Conservation (phyloP, 441 rosid genomes). For the Euphorbia neoarborescens region DNA sequence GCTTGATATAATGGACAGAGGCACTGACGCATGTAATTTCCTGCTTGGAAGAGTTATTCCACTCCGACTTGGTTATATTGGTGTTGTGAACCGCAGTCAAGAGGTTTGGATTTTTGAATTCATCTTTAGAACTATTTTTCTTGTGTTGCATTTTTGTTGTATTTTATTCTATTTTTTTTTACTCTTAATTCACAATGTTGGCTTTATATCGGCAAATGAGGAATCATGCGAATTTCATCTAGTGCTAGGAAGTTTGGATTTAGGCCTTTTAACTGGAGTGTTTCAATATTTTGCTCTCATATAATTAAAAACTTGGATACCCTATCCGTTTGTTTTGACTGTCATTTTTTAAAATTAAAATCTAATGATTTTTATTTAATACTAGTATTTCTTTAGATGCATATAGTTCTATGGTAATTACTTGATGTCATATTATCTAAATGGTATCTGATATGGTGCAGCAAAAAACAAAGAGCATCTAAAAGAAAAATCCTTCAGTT, state of each 20-base stretch:
- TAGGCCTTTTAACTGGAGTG: not conserved
- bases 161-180: not conserved
- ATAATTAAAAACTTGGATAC: not conserved
- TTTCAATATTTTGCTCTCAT: not conserved
- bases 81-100: slow-evolving; percentile 62
- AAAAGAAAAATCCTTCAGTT: not conserved
- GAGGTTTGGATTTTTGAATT: slow-evolving; percentile 29
- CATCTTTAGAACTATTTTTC: not conserved
- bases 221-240: not conserved
- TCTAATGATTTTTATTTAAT: not conserved
- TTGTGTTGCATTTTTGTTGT: not conserved
- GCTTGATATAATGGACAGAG: slow-evolving; percentile 78
- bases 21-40: slow-evolving; percentile 49
- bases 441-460: not conserved
- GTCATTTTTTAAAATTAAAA: not conserved
- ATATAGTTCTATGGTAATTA: not conserved
- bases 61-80: slow-evolving; percentile 55
- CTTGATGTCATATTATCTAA: not conserved
- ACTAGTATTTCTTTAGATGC: not conserved
- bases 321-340: not conserved
- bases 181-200: not conserved
- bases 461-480: not conserved
- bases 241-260: not conserved
- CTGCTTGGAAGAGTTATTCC: slow-evolving; percentile 60
- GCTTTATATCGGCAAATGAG: not conserved